phyloP scores from a whole-genome alignment of 768 basidiomycete genomes.

The Suillus luteus region DNA sequence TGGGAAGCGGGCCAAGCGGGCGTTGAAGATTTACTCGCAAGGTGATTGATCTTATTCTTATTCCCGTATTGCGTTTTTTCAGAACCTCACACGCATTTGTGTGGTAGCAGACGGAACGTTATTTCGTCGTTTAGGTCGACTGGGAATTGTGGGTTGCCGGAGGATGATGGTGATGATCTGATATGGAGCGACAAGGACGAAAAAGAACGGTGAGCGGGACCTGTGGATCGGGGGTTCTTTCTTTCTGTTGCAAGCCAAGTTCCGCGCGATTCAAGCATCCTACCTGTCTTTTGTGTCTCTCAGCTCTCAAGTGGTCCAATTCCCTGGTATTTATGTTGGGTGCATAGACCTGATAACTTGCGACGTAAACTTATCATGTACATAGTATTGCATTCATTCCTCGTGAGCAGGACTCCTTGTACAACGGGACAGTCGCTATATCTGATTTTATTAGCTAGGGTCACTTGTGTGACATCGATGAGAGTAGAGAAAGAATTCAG shows the following conservation, averaged over 20 bases:
- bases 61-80: too few relatives aligned
- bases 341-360: background rate
- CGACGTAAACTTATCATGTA: background rate
- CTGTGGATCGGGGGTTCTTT: background rate
- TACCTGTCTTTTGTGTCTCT: too few relatives aligned
- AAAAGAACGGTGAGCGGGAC: slow-evolving; percentile 11
- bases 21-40: slow-evolving; percentile 65
- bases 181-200: slow-evolving; percentile 55
- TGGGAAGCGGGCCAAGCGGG: slow-evolving; percentile 76
- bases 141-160: slow-evolving; percentile 50
- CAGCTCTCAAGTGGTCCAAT: background rate
- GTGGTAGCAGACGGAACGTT: slow-evolving; percentile 27
- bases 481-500: too few relatives aligned
- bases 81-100: background rate
- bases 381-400: too few relatives aligned
- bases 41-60: slow-evolving; percentile 39
- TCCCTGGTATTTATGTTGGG: background rate
- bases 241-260: background rate
- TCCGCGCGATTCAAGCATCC: background rate
- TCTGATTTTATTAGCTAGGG: too few relatives aligned
- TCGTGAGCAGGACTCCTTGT: background rate
- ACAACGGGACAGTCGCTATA: background rate
- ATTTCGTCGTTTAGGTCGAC: slow-evolving; percentile 14
- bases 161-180: slow-evolving; percentile 54
- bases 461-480: too few relatives aligned